phyloP scores from a whole-genome alignment of 148 eudicot species.

The Cornus controversa region DNA sequence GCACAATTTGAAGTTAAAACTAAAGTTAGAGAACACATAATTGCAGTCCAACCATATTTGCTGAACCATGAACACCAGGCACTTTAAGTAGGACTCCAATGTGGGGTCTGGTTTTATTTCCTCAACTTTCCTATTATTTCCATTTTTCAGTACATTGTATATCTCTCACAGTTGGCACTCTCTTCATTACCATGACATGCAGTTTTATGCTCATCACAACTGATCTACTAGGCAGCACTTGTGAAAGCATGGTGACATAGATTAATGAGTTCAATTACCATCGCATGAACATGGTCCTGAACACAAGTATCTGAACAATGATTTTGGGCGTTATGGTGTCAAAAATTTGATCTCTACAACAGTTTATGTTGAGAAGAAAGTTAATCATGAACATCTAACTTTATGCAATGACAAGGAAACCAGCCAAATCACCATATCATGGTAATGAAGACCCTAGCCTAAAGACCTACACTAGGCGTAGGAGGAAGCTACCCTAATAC shows the following conservation, averaged over 20 bases:
- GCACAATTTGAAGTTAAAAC: background rate
- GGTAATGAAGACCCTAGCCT: no score
- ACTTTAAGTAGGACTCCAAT: background rate
- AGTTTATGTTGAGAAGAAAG: no score
- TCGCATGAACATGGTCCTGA: background rate
- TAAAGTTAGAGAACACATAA: background rate
- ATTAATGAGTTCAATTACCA: background rate
- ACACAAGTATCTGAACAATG: background rate
- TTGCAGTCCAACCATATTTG: background rate
- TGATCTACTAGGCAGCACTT: background rate
- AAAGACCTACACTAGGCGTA: no score
- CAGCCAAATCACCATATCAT: no score
- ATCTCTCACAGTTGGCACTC: background rate
- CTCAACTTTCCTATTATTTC: no score
- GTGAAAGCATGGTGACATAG: background rate
- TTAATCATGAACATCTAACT: no score
- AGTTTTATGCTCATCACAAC: background rate
- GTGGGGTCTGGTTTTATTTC: background rate
- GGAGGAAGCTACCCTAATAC: no score
- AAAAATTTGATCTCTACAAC: no score
- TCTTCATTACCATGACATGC: background rate
- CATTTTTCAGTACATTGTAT: no score
- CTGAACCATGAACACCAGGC: background rate
- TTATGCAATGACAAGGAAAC: no score
- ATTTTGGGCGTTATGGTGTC: background rate